phyloP scores from a whole-genome alignment of 495 filamentous ascomycete genomes.

The Penicillium atrosanguineum region DNA sequence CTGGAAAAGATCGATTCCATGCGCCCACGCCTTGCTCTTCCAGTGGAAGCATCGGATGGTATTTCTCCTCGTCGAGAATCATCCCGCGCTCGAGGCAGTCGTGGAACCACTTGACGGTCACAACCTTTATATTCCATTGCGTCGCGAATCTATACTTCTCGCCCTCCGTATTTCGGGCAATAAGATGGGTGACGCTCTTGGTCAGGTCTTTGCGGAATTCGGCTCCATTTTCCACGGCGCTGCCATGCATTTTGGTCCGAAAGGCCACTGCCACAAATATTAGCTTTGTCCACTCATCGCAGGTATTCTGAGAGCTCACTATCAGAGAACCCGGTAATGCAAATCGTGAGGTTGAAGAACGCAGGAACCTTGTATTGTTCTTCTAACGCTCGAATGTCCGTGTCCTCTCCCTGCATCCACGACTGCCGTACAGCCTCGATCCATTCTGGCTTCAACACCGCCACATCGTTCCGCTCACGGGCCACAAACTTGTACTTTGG shows the following conservation, averaged over 20 bases:
- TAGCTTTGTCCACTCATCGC: slow-evolving; percentile 4
- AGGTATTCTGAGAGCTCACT: slow-evolving; percentile 46
- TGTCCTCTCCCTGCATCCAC: slow-evolving; percentile 81
- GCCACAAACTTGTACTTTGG: slow-evolving; percentile 95
- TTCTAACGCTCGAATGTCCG: slow-evolving; percentile 69
- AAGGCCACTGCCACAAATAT: slow-evolving; percentile 51
- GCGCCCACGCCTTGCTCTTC: slow-evolving; percentile 75
- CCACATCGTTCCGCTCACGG: slow-evolving; percentile 79
- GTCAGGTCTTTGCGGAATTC: slow-evolving; percentile 84
- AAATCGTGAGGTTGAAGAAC: slow-evolving; percentile 68
- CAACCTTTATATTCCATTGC: slow-evolving; percentile 73
- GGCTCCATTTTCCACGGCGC: slow-evolving; percentile 66
- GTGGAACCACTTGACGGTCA: slow-evolving; percentile 79
- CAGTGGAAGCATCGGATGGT: slow-evolving; percentile 66
- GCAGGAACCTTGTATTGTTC: slow-evolving; percentile 56
- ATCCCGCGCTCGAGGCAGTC: slow-evolving; percentile 90
- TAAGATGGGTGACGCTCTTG: slow-evolving; percentile 75
- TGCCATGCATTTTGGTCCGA: slow-evolving; percentile 64
- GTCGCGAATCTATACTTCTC: slow-evolving; percentile 85
- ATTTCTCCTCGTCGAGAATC: slow-evolving; percentile 80
- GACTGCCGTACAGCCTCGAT: slow-evolving; percentile 74
- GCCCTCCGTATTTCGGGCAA: slow-evolving; percentile 74
- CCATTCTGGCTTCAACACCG: slow-evolving; percentile 75
- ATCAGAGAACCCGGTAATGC: slow-evolving; percentile 88
- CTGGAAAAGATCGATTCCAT: slow-evolving; percentile 57